Evolutionary conservation across 2,329 filamentous ascomycete genomes (phyloP), one percentile per base, ranked within the genome.

Genomic region (Capronia americana): DNA sequence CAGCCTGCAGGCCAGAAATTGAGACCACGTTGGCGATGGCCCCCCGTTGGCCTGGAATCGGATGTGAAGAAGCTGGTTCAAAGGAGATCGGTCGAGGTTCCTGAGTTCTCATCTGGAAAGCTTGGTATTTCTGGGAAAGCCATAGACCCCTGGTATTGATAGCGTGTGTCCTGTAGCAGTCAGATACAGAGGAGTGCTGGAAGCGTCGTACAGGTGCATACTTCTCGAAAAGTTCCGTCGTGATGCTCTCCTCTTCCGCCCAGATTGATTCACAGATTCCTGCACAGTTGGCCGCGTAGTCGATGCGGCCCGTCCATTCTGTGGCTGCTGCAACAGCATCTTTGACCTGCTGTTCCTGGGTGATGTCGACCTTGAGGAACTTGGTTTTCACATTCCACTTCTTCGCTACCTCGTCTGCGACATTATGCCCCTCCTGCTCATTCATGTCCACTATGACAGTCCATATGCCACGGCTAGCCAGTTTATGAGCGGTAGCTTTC

Each of bases 271-370:
- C 65, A 30, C 68, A 70, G 28, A 68, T 68, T 8, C 68, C 68
- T 5, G 68, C 68, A 61, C 65, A 67, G 54, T 70, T 70, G 24
- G 68, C 68, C 23, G 68, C 68, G 34, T 70, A 70, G 60, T 70
- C 68, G 20, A 70, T 48, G 4, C 65, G 65, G 2, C 68, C 68
- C 6, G 65, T 68, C 65, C 62, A 68, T 26, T 68, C 58, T 6
- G 54, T 57, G 10, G 65, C 30, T 23, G 65, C 23, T 14, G 46
- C 56, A 6, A 70, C 61, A 4, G 60, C 63, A 26, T 65, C 68
- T 28, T 66, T 67, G 48, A 70, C 68, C 48, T 67, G 61, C 38
- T 67, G 50, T 44, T 70, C 68, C 54, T 68, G 62, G 23, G 68
- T 68, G 23, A 70, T 63, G 53, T 70, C 68, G 50, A 68, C 62